Evolutionary conservation across 2,329 filamentous ascomycete species (phyloP), one percentile per base, ranked within the genome.

Genomic region (Clarireedia sp.): DNA sequence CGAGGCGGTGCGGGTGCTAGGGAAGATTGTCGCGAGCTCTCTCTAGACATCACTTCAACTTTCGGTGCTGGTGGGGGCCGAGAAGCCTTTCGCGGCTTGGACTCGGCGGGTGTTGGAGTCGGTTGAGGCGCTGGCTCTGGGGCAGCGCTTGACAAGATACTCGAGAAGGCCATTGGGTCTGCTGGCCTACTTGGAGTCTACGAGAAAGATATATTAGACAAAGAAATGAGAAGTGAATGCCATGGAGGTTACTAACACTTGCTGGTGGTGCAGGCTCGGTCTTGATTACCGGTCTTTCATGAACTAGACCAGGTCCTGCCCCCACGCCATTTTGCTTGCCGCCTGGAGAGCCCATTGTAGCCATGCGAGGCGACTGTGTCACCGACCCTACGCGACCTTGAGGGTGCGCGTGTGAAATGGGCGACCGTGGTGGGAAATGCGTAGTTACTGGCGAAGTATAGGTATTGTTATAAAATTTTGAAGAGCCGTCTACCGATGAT

Each of bases 161-260:
- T 96, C 62, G 90, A 94, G 67, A 97, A 94, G 5, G 91, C 94
- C 91, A 96, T 96, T 52, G 91, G 87, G 69, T 95, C 88, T 57
- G 86, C 85, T 41, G 85, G 78, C 69, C 90, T 84, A 63, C 82
- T 83, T 1, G 87, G 81, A 49, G 86, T 87, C 81, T 90, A 57
- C 62, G 41, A 64, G 56, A 50, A 37, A 51, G 24, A 48, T 41
- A 57, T 16, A 33, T 40, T 51, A 33, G n/a, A 19, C 33, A 38
- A 26, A 40, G 5, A 40, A 45, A 45, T 48, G 17, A 19, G 33
- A 41, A 23, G 16, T 19, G 17, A 26, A 44, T 3, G 9, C 5
- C 5, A 50, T n/a, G 9, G 10, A 16, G 43, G 19, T 48, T 26
- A 67, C 61, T 54, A 60, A 67, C 65, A 48, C 58, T 62, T 38